These are phyloP conservation scores for Boletellus ananas DNA, from an alignment of 768 basidiomycete genomes.

Conservation along the genomic window DNA sequence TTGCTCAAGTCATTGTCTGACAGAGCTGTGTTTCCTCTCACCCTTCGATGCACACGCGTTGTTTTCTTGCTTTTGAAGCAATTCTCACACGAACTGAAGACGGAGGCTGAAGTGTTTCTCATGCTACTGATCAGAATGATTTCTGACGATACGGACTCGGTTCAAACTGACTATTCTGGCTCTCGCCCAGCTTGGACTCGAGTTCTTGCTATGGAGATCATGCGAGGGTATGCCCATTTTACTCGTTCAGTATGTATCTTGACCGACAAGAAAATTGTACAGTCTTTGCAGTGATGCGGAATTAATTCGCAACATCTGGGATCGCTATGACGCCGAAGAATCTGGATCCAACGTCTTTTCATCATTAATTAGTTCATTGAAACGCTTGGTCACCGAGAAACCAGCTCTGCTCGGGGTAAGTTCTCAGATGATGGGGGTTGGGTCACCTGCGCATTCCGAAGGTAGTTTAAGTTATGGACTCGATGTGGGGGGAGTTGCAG, in stretches of 20 bases:
- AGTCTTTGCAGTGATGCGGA: conserved; percentile 79
- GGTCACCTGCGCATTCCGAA: conserved; percentile 42
- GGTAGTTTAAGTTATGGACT: conserved; percentile 44
- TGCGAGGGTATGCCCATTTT: conserved; percentile 60
- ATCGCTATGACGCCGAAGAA: conserved; percentile 63
- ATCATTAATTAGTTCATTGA: conserved; percentile 76
- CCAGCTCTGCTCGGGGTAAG: conserved; percentile 78
- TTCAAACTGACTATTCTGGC: conserved; percentile 23
- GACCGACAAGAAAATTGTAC: conserved; percentile 4
- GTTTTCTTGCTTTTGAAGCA: conserved; percentile 92
- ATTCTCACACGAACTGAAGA: conserved; percentile 75
- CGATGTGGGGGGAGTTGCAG: conserved; percentile 67
- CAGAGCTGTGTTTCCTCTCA: conserved; percentile 78
- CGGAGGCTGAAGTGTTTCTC: conserved; percentile 85
- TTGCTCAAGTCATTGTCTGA: conserved; percentile 84
- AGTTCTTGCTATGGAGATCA: conserved; percentile 88
- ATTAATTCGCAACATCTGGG: conserved; percentile 76
- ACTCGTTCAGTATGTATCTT: not conserved
- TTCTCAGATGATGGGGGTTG: conserved; percentile 79
- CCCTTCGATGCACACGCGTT: conserved; percentile 87
- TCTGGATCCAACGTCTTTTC: conserved; percentile 68
- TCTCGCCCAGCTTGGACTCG: conserved; percentile 78
- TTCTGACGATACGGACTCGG: conserved; percentile 46
- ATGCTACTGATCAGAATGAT: conserved; percentile 65
- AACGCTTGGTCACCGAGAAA: conserved; percentile 84